These are phyloP conservation scores for Colletotrichum somersetense DNA, from an alignment of 2,329 filamentous ascomycete species.

Conservation along the genomic window DNA sequence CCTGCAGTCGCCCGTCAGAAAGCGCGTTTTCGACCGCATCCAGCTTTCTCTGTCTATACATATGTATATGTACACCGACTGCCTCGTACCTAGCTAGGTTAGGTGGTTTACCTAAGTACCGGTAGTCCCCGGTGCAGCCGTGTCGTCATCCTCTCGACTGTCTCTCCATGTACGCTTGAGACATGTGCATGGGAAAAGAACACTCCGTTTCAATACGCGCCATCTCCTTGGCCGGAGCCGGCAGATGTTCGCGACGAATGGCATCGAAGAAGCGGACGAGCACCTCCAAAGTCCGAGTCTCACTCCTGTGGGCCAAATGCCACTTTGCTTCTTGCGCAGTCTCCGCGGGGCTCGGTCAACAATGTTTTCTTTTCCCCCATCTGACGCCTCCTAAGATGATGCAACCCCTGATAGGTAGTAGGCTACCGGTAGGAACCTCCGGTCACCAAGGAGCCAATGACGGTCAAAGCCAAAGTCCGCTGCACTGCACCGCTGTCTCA, in stretches of 20 bases:
- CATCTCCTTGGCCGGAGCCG: background rate
- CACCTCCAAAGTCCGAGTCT: background rate
- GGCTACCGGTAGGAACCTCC: background rate
- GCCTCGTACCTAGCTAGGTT: no score
- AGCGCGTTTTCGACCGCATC: background rate
- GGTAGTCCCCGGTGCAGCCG: background rate
- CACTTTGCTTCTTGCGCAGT: background rate
- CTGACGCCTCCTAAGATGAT: background rate
- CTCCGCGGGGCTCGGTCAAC: background rate
- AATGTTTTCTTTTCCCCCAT: background rate
- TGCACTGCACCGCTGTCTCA: no score
- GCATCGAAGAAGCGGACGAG: background rate
- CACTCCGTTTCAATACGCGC: background rate
- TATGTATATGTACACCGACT: no score
- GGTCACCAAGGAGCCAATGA: background rate
- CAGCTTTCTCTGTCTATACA: background rate
- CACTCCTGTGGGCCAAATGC: background rate
- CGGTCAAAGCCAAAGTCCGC: background rate
- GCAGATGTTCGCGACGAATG: background rate
- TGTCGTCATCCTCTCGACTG: background rate
- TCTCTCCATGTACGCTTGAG: background rate
- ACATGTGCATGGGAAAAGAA: conserved; percentile 2
- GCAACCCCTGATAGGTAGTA: background rate
- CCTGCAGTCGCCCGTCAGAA: background rate
- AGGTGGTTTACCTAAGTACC: no score